Conservation (phyloP, 148 eudicot species). For the Polygonum maritimum region DNA sequence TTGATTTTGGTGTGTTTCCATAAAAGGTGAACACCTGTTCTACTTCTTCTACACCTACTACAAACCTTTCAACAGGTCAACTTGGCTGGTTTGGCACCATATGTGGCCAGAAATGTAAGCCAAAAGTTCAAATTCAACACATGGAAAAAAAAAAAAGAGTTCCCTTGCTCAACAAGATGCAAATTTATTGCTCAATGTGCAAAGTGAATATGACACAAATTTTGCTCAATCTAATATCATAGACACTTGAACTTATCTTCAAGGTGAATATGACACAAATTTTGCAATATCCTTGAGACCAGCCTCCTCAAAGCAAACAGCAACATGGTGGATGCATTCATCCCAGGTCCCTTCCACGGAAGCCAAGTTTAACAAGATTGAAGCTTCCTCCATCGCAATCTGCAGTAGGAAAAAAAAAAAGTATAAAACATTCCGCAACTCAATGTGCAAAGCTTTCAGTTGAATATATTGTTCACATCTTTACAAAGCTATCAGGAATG, state of each 20-base stretch:
- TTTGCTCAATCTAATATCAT: not conserved
- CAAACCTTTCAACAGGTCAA: not conserved
- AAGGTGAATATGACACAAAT: conserved; percentile 53
- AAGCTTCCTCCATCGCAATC: conserved; percentile 88
- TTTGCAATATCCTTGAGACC: conserved; percentile 61
- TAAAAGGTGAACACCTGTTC: not conserved
- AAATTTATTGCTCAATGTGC: not conserved
- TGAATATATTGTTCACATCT: not conserved
- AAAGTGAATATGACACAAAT: too few species aligned
- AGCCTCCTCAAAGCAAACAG: conserved; percentile 63
- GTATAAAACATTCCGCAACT: not conserved
- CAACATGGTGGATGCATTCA: conserved; percentile 43
- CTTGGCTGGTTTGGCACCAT: not conserved
- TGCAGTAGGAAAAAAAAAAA: conserved; percentile 17
- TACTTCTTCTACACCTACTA: not conserved
- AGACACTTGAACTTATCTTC: conserved; percentile 13
- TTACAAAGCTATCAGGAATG: not conserved
- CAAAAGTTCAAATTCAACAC: not conserved
- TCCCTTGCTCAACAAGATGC: not conserved
- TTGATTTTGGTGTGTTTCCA: not conserved
- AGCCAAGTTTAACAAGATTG: conserved; percentile 79
- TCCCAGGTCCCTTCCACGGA: conserved; percentile 86
- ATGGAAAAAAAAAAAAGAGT: not conserved
- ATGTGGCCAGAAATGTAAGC: not conserved
- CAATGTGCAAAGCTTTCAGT: not conserved